These are phyloP conservation scores for Furculomyces boomerangus DNA, from an alignment of 371 early-diverging fungal genomes.

Conservation along the genomic window DNA sequence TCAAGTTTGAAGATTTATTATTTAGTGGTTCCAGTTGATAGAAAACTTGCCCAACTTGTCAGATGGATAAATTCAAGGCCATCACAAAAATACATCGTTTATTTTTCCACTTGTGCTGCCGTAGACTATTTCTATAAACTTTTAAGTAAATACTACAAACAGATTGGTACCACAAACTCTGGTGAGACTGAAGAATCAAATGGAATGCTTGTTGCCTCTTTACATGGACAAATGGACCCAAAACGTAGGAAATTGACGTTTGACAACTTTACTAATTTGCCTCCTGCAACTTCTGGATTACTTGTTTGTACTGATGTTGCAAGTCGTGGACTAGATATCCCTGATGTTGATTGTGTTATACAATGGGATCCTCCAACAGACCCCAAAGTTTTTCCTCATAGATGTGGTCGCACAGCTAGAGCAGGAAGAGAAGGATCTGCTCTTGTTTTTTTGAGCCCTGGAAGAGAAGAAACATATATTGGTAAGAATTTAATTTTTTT, in stretches of 20 bases:
- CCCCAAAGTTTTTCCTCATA: conserved; percentile 88
- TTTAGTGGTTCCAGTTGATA: conserved; percentile 48
- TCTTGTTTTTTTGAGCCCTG: conserved; percentile 53
- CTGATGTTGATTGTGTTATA: conserved; percentile 88
- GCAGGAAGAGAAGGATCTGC: conserved; percentile 79
- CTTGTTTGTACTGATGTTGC: conserved; percentile 96
- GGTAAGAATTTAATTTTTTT: conserved; percentile 18
- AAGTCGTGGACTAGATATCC: conserved; percentile 94
- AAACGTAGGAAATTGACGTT: conserved; percentile 57
- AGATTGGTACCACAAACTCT: not conserved
- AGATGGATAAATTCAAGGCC: conserved; percentile 32
- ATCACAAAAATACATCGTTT: conserved; percentile 75
- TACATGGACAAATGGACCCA: conserved; percentile 88
- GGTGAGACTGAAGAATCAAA: not conserved
- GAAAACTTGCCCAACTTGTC: conserved; percentile 61
- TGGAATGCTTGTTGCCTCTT: conserved; percentile 21
- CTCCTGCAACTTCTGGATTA: conserved; percentile 36
- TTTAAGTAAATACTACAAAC: conserved; percentile 13
- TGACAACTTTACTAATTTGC: conserved; percentile 34
- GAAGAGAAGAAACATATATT: conserved; percentile 78
- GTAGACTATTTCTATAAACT: conserved; percentile 86
- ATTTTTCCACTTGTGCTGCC: conserved; percentile 82
- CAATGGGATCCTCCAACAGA: conserved; percentile 95
- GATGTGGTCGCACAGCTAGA: conserved; percentile 97
- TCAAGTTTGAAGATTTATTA: conserved; percentile 55